Base-by-base conservation (phyloP, 2,329 filamentous ascomycete species). In the Dichotomopilus funicola region DNA sequence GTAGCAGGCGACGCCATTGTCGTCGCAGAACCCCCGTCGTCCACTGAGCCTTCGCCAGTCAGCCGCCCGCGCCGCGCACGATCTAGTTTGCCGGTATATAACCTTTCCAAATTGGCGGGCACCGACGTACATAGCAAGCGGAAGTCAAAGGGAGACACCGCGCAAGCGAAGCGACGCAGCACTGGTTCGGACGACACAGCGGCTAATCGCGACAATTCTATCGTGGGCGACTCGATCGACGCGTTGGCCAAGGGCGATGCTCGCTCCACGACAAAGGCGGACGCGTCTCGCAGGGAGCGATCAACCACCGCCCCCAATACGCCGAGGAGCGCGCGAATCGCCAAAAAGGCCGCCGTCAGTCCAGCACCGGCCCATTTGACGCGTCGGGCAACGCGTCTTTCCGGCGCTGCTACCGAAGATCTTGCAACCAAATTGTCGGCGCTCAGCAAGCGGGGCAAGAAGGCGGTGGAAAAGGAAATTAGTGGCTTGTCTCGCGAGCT, bases 1-100 rank as follows among this genome's bases (percentile, higher is more conserved):
- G 48, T 56, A 12, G 55, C 40, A 19, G 43, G 49, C 35, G 53
- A 59, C 31, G 63, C 61, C 33, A 65, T 66, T 42, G 57, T 65
- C 10, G 62, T 65, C 11, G 63, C 60, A 40, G 54, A 61, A 31
- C 56, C 41, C 11, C 49, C 52, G 3, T 53, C 40, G 7, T 37
- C 57, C 38, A 47, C 50, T 48, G 49, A 62, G 27, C 41, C 59
- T 4, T 60, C 69, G 7, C 62, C 71, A n/a, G 62, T 68, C 50
- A 65, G 67, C 53, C 79, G 82, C 55, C 75, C 79, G 58, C 78
- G 78, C 62, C 80, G 85, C 64, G 72, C 76, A 40, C 78, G 80
- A 59, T 64, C 71, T n/a, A 78, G 75, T 52, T 73, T 82, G 13
- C 77, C 80, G 10, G 79, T 84, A 12, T 89, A 89, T 71, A 89